Percentiles rank a stretch among this genome's conserved stretches.
Conservation (phyloP, 2,329 filamentous ascomycete genomes). For the Ceratocystis huliohia region DNA sequence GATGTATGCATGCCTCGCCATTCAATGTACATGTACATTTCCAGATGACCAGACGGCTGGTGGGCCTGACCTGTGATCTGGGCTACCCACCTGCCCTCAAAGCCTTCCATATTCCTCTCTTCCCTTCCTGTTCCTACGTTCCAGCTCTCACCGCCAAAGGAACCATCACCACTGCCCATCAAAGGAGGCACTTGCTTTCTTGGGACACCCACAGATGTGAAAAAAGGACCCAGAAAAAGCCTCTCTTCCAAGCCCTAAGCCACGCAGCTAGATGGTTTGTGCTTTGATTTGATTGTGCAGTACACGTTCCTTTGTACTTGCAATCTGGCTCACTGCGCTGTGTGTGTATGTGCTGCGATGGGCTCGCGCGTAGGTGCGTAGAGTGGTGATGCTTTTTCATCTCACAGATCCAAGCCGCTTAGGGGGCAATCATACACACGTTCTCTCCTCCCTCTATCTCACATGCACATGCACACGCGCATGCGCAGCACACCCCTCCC, state of each 20-base stretch:
- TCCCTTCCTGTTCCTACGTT: background rate
- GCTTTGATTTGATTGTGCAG: slow-evolving; percentile 2
- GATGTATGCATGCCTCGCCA: background rate
- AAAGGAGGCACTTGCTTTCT: slow-evolving; percentile 4
- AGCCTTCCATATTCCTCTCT: background rate
- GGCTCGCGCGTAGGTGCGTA: background rate
- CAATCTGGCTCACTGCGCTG: background rate
- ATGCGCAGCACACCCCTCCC: background rate
- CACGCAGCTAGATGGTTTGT: slow-evolving; percentile 1
- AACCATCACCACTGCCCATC: background rate
- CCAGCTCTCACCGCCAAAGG: background rate
- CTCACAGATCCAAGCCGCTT: background rate
- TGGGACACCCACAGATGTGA: background rate
- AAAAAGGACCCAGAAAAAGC: background rate
- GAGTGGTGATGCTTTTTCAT: slow-evolving; percentile 1
- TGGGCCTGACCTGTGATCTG: background rate
- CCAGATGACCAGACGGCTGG: background rate
- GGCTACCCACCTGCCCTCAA: background rate
- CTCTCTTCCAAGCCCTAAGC: slow-evolving; percentile 5
- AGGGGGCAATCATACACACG: background rate
- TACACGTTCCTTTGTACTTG: background rate
- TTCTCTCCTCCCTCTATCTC: background rate
- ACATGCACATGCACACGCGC: background rate
- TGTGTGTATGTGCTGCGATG: background rate
- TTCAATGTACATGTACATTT: background rate